Base-by-base conservation (phyloP, 768 basidiomycete species). In the Calocybe gangraenosa region DNA sequence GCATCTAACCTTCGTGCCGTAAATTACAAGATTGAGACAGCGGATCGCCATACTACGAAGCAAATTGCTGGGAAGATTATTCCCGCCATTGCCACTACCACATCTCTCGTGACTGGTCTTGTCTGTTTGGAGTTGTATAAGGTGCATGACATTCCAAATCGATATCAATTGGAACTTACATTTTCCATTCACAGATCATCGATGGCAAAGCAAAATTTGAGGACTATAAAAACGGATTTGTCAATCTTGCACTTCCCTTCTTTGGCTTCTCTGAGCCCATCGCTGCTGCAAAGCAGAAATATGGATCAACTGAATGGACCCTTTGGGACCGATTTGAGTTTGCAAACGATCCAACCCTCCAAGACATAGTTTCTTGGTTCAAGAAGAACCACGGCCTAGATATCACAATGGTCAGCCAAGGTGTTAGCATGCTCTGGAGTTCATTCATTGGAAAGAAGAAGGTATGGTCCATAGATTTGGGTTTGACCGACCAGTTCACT, bases 21-120 rank as follows among this genome's bases (percentile, higher is more conserved):
- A 70, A 98, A 98, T 69, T 99, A 99, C 68, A 84, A 71, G 48
- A 98, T 99, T 58, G 75, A 78, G 39, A 69, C 76, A 15, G 92
- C 94, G 11, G 91, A 94, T 65, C 78, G 83, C 42, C 94, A 98
- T 68, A 78, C 83, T 41, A 98, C 96, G 33, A 98, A 98, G 72
- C 89, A 93, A 65, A 95, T 97, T 58, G 94, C 94, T 11, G 95
- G 96, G 39, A 98, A 98, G 75, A 98, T 98, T 61, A 98, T 99
- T 52, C 96, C 96, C 47, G 96, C 96, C 17, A 97, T 98, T 59
- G 95, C 94, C n/a, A 98, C 95, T 4, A 97, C 95, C 3, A 98
- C 96, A 1, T 85, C 93, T 14, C 78, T 97, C 40, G 89, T 96
- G 38, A 92, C 92, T n/a, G 95, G 95, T 15, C 66, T 98, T 47